Percentiles rank a stretch among this genome's conserved stretches.
These are phyloP conservation scores for Cryoendolithus antarcticus DNA, from an alignment of 2,329 filamentous ascomycete genomes.

Conservation along the genomic window DNA sequence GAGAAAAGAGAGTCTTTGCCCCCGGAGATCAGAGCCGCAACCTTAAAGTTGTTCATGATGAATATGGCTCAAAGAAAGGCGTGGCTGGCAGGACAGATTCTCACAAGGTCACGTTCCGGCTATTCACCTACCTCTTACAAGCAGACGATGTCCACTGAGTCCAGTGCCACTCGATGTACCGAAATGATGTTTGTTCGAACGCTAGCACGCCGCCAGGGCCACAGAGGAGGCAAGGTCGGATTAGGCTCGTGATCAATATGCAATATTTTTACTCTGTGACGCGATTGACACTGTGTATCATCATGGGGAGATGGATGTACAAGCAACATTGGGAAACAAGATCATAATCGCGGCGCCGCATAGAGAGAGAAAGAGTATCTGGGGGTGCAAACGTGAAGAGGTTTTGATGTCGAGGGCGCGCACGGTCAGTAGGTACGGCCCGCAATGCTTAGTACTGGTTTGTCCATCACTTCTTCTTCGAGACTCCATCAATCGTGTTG, in stretches of 20 bases:
- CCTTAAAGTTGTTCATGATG: slow-evolving; percentile 40
- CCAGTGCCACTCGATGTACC: too few relatives aligned
- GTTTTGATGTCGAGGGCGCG: too few relatives aligned
- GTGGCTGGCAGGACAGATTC: too few relatives aligned
- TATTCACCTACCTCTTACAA: too few relatives aligned
- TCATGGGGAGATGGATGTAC: slow-evolving; percentile 16
- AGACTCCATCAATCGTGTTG: too few relatives aligned
- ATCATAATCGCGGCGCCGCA: slow-evolving; percentile 23
- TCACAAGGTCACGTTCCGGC: too few relatives aligned
- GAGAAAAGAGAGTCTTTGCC: slow-evolving; percentile 97
- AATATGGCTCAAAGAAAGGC: too few relatives aligned
- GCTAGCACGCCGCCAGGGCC: slow-evolving; percentile 14
- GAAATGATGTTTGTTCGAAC: slow-evolving; percentile 9
- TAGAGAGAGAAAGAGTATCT: slow-evolving; percentile 17
- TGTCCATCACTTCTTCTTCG: too few relatives aligned
- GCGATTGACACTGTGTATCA: slow-evolving; percentile 21
- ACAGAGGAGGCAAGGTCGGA: slow-evolving; percentile 11
- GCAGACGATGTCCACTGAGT: too few relatives aligned
- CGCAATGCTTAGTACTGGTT: too few relatives aligned
- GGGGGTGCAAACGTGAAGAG: background rate
- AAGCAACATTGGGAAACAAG: slow-evolving; percentile 24
- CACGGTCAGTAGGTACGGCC: too few relatives aligned
- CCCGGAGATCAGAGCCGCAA: slow-evolving; percentile 87
- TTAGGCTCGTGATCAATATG: slow-evolving; percentile 12
- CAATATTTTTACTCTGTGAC: slow-evolving; percentile 18